phyloP scores from a whole-genome alignment of 192 early-diverging fungal species.

The Umbelopsis isabellina region DNA sequence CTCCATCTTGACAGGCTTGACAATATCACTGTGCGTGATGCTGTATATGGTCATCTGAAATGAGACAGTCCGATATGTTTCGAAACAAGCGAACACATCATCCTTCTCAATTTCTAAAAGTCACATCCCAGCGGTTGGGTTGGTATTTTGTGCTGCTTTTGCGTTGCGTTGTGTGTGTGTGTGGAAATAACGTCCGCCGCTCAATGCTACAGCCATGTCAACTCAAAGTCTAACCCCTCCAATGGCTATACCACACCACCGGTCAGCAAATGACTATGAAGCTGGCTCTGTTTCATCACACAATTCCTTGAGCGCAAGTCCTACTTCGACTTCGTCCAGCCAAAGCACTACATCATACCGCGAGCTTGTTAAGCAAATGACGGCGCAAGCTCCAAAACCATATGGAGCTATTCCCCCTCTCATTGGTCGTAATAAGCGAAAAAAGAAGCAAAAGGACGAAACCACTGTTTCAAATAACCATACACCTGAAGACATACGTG shows the following conservation, averaged over 20 bases:
- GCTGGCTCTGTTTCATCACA: neutral
- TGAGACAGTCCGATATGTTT: neutral
- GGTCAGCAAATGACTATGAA: neutral
- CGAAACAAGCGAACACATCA: neutral
- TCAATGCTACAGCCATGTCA: neutral
- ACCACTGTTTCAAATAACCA: neutral
- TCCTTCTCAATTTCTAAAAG: neutral
- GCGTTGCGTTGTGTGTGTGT: neutral
- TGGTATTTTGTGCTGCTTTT: neutral
- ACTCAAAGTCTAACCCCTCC: conserved; percentile 15
- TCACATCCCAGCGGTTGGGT: conserved; percentile 5
- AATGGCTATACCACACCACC: conserved; percentile 12
- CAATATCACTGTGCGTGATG: neutral
- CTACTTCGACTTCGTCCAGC: conserved; percentile 9
- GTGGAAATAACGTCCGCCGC: neutral
- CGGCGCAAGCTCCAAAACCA: conserved; percentile 35
- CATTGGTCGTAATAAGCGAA: conserved; percentile 26
- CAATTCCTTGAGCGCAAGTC: conserved; percentile 1
- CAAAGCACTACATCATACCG: conserved; percentile 28
- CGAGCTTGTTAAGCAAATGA: conserved; percentile 39
- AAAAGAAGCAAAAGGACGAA: conserved; percentile 25
- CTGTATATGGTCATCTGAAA: neutral
- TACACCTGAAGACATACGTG: neutral
- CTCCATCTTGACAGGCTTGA: conserved; percentile 4
- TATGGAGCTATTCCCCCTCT: conserved; percentile 43